Evolutionary conservation across 139 green algal species (phyloP).

Genomic region (Micromonas commoda): DNA sequence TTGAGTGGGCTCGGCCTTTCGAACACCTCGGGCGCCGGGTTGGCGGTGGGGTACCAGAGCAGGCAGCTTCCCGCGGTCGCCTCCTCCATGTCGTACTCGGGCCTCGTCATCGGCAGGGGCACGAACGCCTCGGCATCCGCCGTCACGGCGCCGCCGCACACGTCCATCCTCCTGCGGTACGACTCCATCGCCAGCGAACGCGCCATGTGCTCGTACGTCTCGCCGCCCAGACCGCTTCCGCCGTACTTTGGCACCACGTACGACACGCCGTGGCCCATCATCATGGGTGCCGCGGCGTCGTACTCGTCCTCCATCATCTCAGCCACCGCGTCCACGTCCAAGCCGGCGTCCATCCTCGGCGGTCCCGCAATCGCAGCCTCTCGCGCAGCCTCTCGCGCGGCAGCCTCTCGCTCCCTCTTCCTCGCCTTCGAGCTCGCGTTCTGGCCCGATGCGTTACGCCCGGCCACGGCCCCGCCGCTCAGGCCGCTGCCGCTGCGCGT

Average conservation of each 20-base stretch:
- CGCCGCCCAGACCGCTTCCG: neutral
- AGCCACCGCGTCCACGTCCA: too few relatives aligned
- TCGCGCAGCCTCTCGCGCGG: too few relatives aligned
- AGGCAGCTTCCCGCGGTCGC: constrained; percentile 1
- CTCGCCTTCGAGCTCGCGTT: neutral
- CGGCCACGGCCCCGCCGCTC: neutral
- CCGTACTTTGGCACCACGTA: constrained; percentile 1
- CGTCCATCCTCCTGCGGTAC: constrained; percentile 5
- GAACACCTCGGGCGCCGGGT: neutral
- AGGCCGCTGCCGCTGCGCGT: neutral
- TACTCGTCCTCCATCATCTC: too few relatives aligned
- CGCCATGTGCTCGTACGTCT: neutral
- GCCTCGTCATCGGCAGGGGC: neutral
- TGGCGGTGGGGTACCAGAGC: neutral
- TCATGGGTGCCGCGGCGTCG: too few relatives aligned
- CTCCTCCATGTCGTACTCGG: neutral
- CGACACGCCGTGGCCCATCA: too few relatives aligned
- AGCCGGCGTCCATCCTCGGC: neutral
- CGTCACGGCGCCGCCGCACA: neutral
- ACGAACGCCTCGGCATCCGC: neutral
- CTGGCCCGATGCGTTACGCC: neutral
- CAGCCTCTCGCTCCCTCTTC: too few relatives aligned
- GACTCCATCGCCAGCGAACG: neutral
- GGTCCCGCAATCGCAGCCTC: too few relatives aligned
- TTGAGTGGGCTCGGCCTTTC: neutral